A percentile compares a stretch with the other conserved stretches of the same genome.
phyloP scores from a whole-genome alignment of 148 eudicot genomes.

The Cornus controversa region DNA sequence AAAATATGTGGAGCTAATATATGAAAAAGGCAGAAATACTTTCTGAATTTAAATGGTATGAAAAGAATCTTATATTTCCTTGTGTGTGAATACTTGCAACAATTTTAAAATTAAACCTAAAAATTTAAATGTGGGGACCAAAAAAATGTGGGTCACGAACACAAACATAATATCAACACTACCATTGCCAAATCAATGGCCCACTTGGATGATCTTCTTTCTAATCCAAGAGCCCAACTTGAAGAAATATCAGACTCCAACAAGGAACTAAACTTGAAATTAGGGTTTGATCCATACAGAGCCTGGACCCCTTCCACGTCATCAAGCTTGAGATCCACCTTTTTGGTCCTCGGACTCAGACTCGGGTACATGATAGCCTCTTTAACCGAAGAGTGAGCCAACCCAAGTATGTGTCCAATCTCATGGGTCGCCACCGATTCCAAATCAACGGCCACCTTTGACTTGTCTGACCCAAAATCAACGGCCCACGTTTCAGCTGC shows the following conservation, averaged over 20 bases:
- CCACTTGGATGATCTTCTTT: slow-evolving; percentile 15
- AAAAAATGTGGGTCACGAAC: neutral
- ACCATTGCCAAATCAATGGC: neutral
- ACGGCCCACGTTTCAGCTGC: slow-evolving; percentile 48
- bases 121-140: neutral
- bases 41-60: too few species aligned
- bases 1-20: too few species aligned
- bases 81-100: neutral
- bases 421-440: slow-evolving; percentile 59
- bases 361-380: slow-evolving; percentile 49
- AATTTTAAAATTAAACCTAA: neutral
- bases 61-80: neutral
- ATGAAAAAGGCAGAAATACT: too few species aligned
- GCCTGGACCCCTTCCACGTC: slow-evolving; percentile 46
- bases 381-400: slow-evolving; percentile 41
- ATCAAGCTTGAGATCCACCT: slow-evolving; percentile 38
- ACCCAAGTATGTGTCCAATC: slow-evolving; percentile 47
- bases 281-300: slow-evolving; percentile 46
- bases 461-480: slow-evolving; percentile 22
- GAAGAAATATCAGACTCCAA: slow-evolving; percentile 33
- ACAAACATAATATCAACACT: neutral
- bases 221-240: slow-evolving; percentile 13
- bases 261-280: slow-evolving; percentile 28
- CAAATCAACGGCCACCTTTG: slow-evolving; percentile 41
- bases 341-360: slow-evolving; percentile 37